These are phyloP conservation scores for Galerina sulciceps DNA, from an alignment of 768 basidiomycete genomes.

Conservation along the genomic window DNA sequence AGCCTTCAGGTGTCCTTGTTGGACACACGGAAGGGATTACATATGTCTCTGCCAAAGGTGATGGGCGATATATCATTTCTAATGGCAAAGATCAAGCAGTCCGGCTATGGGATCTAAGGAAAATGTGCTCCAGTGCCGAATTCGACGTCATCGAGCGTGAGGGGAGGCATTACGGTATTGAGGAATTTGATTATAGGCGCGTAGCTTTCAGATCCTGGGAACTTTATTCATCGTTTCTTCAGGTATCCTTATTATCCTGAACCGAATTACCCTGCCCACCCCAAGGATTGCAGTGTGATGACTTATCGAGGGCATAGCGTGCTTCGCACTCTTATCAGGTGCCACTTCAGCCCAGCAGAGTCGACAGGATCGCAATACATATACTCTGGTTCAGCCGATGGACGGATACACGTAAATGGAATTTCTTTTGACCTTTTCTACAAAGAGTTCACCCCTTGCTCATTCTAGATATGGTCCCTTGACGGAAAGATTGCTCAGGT, in stretches of 20 bases:
- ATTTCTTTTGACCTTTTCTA: neutral
- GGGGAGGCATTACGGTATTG: slow-evolving; percentile 55
- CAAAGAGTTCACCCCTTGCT: slow-evolving; percentile 3
- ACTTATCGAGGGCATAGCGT: slow-evolving; percentile 92
- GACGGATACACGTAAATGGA: slow-evolving; percentile 71
- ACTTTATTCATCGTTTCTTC: neutral
- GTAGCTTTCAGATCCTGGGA: slow-evolving; percentile 16
- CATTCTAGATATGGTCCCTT: slow-evolving; percentile 85
- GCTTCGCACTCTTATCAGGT: slow-evolving; percentile 89
- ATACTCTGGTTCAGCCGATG: slow-evolving; percentile 91
- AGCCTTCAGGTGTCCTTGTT: slow-evolving; percentile 91
- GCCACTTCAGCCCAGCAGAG: slow-evolving; percentile 92
- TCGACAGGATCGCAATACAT: slow-evolving; percentile 94
- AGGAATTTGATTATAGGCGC: slow-evolving; percentile 84
- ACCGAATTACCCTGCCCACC: slow-evolving; percentile 69
- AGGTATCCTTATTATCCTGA: slow-evolving; percentile 73
- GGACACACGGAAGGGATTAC: slow-evolving; percentile 98
- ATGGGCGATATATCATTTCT: slow-evolving; percentile 92
- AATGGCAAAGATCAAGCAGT: slow-evolving; percentile 96
- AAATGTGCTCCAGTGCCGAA: slow-evolving; percentile 80
- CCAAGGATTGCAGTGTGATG: slow-evolving; percentile 93
- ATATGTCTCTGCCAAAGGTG: slow-evolving; percentile 93
- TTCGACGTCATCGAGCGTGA: slow-evolving; percentile 56
- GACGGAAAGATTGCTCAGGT: slow-evolving; percentile 87
- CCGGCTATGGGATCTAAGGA: slow-evolving; percentile 92